Evolutionary conservation across 1,284 basidiomycete species (phyloP).

Genomic region (Hortiboletus rubellus): DNA sequence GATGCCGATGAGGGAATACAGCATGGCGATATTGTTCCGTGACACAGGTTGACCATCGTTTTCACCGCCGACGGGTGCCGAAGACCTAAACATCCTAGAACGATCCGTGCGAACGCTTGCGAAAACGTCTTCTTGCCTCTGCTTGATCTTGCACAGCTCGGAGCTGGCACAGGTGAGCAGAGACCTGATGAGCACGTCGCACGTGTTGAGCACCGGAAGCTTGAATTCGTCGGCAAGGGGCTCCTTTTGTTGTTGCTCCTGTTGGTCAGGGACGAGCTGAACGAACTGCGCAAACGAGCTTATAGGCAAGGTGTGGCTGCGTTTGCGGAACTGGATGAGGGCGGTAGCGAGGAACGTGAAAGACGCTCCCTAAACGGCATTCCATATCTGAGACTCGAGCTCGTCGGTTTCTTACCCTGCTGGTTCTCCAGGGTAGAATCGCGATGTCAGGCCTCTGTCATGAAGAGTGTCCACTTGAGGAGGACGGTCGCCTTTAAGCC

Average conservation of each 20-base stretch:
- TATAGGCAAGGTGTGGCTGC: slow-evolving; percentile 41
- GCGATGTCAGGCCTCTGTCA: slow-evolving; percentile 71
- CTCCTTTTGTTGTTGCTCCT: slow-evolving; percentile 58
- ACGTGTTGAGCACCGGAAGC: slow-evolving; percentile 59
- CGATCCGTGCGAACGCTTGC: slow-evolving; percentile 62
- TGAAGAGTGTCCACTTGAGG: slow-evolving; percentile 86
- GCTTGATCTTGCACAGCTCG: slow-evolving; percentile 88
- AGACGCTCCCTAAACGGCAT: slow-evolving; percentile 71
- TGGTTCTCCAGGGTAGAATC: slow-evolving; percentile 65
- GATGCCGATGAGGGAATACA: slow-evolving; percentile 81
- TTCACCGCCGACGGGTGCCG: slow-evolving; percentile 43
- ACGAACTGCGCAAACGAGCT: slow-evolving; percentile 48
- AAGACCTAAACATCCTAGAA: slow-evolving; percentile 50
- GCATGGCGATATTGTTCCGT: slow-evolving; percentile 80
- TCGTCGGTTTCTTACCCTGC: slow-evolving; percentile 59
- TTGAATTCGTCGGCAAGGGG: slow-evolving; percentile 66
- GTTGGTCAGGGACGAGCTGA: slow-evolving; percentile 46
- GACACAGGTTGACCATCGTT: slow-evolving; percentile 42
- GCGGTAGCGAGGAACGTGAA: slow-evolving; percentile 72
- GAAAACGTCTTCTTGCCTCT: slow-evolving; percentile 84
- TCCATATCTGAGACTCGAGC: slow-evolving; percentile 79
- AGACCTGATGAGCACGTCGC: slow-evolving; percentile 73
- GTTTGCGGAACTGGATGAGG: slow-evolving; percentile 54
- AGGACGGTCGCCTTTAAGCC: slow-evolving; percentile 75
- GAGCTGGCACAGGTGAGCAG: slow-evolving; percentile 80